phyloP scores from a whole-genome alignment of 192 early-diverging fungal genomes.

The Coemansia sp. region DNA sequence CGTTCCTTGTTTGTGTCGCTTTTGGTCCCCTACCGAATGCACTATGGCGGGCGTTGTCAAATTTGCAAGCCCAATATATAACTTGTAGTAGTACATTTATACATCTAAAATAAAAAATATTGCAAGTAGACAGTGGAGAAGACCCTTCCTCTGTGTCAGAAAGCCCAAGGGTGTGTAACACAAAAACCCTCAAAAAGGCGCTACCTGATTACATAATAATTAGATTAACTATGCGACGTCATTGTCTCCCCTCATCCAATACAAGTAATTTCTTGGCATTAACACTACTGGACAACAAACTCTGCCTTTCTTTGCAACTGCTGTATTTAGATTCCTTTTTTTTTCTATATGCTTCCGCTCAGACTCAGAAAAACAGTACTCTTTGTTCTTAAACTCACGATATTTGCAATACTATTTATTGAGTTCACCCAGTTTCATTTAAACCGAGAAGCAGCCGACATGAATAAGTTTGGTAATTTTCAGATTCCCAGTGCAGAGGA shows the following conservation, averaged over 20 bases:
- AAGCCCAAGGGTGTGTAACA: background rate
- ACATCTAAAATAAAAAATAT: background rate
- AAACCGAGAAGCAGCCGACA: background rate
- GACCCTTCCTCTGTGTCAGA: background rate
- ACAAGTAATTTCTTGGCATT: no score
- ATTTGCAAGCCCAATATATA: conserved; percentile 22
- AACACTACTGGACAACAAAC: no score
- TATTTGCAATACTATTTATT: conserved; percentile 29
- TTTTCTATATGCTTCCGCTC: conserved; percentile 15
- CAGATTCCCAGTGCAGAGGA: conserved; percentile 26
- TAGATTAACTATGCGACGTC: no score
- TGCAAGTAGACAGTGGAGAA: background rate
- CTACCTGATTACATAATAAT: no score
- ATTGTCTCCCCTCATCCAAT: no score
- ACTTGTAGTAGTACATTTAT: conserved; percentile 15
- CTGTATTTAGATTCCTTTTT: conserved; percentile 1
- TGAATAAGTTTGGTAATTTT: conserved; percentile 8
- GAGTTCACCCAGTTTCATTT: conserved; percentile 11
- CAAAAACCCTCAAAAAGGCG: no score
- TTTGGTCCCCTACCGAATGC: background rate
- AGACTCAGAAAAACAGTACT: background rate
- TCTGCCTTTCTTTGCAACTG: background rate
- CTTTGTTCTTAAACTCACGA: conserved; percentile 5
- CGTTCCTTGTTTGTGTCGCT: background rate
- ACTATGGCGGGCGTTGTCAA: background rate